phyloP scores from a whole-genome alignment of 257 asterid species.

The Fraxinus quadrangulata region DNA sequence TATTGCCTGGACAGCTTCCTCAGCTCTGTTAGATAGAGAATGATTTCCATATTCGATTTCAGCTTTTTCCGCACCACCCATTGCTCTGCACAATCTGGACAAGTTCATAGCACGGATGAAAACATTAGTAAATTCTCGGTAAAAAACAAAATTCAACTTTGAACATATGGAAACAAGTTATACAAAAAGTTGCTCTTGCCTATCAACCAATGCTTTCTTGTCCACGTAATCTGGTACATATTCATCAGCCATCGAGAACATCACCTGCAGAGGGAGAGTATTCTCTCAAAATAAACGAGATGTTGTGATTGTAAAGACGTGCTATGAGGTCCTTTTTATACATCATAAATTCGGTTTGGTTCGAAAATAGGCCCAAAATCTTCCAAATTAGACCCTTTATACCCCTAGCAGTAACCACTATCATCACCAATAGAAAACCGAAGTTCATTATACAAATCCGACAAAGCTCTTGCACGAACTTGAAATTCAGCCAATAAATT shows the following conservation, averaged over 20 bases:
- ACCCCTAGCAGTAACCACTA: neutral
- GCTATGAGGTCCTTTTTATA: neutral
- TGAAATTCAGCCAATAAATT: neutral
- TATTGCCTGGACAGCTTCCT: slow-evolving; percentile 69
- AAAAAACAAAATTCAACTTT: neutral
- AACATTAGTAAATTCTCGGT: neutral
- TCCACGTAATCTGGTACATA: slow-evolving; percentile 87
- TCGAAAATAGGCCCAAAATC: neutral
- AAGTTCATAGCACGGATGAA: slow-evolving; percentile 6
- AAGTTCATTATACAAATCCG: neutral
- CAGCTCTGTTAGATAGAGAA: slow-evolving; percentile 67
- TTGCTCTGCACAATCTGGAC: slow-evolving; percentile 68
- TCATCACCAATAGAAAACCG: neutral
- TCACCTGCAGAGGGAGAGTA: slow-evolving; percentile 48
- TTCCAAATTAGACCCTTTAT: neutral
- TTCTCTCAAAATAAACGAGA: neutral
- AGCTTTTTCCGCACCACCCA: slow-evolving; percentile 89
- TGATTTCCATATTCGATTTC: slow-evolving; percentile 76
- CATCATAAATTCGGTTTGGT: neutral
- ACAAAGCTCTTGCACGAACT: neutral
- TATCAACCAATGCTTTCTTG: slow-evolving; percentile 82
- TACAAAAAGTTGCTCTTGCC: slow-evolving; percentile 49
- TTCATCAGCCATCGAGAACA: slow-evolving; percentile 92
- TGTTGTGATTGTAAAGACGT: neutral
- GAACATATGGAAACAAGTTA: neutral